phyloP scores from a whole-genome alignment of 768 basidiomycete genomes.

The Lyophyllum semitale region DNA sequence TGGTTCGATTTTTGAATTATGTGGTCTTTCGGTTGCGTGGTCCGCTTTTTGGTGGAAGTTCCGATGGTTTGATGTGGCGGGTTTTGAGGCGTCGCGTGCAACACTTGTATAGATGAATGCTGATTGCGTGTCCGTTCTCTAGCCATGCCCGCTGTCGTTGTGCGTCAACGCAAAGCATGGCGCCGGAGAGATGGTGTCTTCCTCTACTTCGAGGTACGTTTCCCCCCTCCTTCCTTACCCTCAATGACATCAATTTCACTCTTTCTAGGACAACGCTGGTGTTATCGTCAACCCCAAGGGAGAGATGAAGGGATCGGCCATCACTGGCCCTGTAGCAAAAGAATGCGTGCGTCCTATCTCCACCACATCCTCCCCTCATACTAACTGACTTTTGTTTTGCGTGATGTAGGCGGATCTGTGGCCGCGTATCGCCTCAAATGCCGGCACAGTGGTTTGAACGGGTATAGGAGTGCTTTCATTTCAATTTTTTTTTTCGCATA shows the following conservation, averaged over 20 bases:
- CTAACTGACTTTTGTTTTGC: neutral
- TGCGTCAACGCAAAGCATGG: constrained; percentile 99
- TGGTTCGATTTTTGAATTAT: neutral
- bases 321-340: constrained; percentile 97
- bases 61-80: neutral
- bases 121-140: constrained; percentile 16
- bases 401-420: constrained; percentile 88
- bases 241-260: neutral
- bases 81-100: neutral
- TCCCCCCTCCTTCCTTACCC: neutral
- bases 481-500: constrained; percentile 15
- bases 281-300: constrained; percentile 99
- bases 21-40: neutral
- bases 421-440: constrained; percentile 99
- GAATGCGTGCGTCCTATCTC: constrained; percentile 78
- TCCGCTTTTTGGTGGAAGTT: neutral
- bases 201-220: constrained; percentile 91
- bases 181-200: constrained; percentile 97
- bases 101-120: neutral
- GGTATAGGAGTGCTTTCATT: constrained; percentile 13
- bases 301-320: constrained; percentile 99
- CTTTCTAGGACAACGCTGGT: constrained; percentile 82
- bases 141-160: constrained; percentile 97
- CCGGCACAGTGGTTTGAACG: constrained; percentile 92
- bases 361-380: neutral